phyloP scores from a whole-genome alignment of 1,284 basidiomycete species.

The Trametes hirsuta region DNA sequence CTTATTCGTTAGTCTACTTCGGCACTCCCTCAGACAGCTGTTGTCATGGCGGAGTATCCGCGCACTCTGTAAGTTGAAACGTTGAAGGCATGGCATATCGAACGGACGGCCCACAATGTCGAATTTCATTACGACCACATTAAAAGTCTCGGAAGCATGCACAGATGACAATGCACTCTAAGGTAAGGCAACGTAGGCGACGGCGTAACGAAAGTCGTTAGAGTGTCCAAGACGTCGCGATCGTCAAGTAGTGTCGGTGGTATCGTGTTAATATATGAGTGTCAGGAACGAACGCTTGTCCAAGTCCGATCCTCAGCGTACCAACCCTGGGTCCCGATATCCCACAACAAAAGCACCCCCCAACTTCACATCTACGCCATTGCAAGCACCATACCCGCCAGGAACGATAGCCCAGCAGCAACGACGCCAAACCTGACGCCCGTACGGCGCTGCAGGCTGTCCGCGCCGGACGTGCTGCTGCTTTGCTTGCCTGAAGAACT shows the following conservation, averaged over 20 bases:
- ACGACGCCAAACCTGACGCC: constrained; percentile 3
- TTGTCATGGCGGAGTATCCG: no score
- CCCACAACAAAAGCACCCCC: no score
- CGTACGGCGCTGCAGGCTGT: neutral
- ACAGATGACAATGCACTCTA: no score
- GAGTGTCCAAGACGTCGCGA: neutral
- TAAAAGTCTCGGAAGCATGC: no score
- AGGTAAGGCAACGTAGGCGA: neutral
- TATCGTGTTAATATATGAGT: neutral
- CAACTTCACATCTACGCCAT: neutral
- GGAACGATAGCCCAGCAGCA: constrained; percentile 3
- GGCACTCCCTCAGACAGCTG: no score
- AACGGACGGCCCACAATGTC: no score
- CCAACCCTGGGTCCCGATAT: neutral
- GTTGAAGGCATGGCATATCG: no score
- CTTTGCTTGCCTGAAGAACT: neutral
- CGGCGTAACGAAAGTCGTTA: neutral
- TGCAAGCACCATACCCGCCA: constrained; percentile 9
- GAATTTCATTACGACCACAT: no score
- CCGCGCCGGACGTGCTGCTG: constrained; percentile 4
- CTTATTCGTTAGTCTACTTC: no score
- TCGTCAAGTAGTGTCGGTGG: neutral
- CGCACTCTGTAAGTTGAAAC: no score
- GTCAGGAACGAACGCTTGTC: neutral
- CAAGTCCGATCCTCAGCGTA: neutral